Evolutionary conservation across 2,329 filamentous ascomycete genomes (phyloP).

Genomic region (Aureobasidium sp.): DNA sequence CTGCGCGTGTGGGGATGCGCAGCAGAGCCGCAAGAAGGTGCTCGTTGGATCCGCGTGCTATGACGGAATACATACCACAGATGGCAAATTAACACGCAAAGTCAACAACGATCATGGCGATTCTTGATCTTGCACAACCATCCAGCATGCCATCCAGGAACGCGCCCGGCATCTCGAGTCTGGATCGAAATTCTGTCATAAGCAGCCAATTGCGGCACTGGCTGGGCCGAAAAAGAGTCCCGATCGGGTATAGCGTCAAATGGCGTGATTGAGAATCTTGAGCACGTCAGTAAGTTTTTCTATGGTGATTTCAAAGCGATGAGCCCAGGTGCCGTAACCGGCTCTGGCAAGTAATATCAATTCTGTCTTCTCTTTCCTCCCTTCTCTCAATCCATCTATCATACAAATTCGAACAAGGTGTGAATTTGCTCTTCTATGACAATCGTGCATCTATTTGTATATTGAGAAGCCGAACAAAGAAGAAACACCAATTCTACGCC

Average conservation of each 20-base stretch:
- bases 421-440: background rate
- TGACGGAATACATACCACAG: slow-evolving; percentile 6
- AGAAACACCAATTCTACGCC: slow-evolving; percentile 2
- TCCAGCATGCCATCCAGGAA: background rate
- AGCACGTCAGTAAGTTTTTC: slow-evolving; percentile 14
- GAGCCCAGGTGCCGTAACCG: slow-evolving; percentile 12
- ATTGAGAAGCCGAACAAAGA: background rate
- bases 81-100: background rate
- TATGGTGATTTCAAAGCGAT: slow-evolving; percentile 19
- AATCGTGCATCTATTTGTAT: background rate
- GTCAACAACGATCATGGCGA: background rate
- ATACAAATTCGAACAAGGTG: slow-evolving; percentile 11
- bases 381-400: slow-evolving; percentile 13
- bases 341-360: slow-evolving; percentile 17
- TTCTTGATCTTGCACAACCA: background rate
- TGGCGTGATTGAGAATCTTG: background rate
- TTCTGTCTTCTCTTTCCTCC: slow-evolving; percentile 11
- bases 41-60: background rate
- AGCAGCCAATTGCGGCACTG: no score
- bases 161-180: background rate
- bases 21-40: slow-evolving; percentile 4
- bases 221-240: no score
- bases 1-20: background rate
- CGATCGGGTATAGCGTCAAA: background rate
- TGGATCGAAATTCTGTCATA: background rate